Base-by-base conservation (phyloP, 495 filamentous ascomycete genomes). In the Hypoxylon fragiforme region DNA sequence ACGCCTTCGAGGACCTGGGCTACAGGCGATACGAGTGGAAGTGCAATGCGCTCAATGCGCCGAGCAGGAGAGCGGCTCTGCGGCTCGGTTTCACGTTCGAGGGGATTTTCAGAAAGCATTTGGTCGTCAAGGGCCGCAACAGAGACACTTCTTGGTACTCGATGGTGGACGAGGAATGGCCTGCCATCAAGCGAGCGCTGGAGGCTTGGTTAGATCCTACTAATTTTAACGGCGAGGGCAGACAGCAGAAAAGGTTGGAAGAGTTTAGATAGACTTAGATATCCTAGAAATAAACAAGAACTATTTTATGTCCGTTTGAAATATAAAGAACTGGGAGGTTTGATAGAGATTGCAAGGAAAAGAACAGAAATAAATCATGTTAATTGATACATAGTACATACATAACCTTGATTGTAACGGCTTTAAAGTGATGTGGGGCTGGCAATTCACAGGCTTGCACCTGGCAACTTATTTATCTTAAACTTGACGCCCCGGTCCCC, bases 21-120 rank as follows among this genome's bases (percentile, higher is more conserved):
- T 83, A 77, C 51, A 59, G 73, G 22, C 72, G 82, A 14, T 72
- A 80, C 15, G 81, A 84, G 63, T 85, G 82, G 81, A 84, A 84
- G 54, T 79, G 76, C 53, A 68, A 84, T 60, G 32, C 66, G 20
- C 63, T 77, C 3, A 84, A 85, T 60, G 71, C 60, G 24, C 57
- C 71, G 0, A 79, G 76, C 14, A 66, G 60, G 24, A 70, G 66
- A 3, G 80, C 81, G 2, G 82, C 82, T 6, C 9, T 57, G 44
- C 73, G 82, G 9, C 65, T 80, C 12, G 81, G 82, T 1, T 83
- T 82, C 56, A 64, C 41, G 11, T 74, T 59, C 44, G 82, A 85
- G 54, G 82, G 82, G 0, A 35, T 75, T 4, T 82, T 82, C 41
- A 70, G 80, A 26, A 77, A 83, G 51, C 80, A 84, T 64, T 70